These are phyloP conservation scores for Penstemon barbatus DNA, from an alignment of 257 asterid genomes.

Conservation along the genomic window DNA sequence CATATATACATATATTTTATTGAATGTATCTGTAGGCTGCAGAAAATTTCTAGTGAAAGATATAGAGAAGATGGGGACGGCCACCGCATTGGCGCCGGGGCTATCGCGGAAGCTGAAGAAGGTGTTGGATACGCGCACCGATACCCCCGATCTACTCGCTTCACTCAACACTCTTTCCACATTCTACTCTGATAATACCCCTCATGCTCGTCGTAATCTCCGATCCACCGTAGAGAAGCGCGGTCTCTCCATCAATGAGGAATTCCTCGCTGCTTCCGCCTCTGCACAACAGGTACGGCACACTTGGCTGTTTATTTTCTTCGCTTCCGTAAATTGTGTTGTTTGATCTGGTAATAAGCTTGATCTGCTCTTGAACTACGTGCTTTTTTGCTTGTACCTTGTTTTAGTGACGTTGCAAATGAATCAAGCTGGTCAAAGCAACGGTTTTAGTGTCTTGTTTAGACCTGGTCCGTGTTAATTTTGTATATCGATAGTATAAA, in stretches of 20 bases:
- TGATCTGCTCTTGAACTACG: conserved; percentile 22
- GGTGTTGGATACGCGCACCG: conserved; percentile 94
- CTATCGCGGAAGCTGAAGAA: conserved; percentile 98
- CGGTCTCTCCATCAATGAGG: conserved; percentile 82
- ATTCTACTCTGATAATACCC: conserved; percentile 77
- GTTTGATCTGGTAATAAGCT: conserved; percentile 25
- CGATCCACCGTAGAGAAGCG: conserved; percentile 96
- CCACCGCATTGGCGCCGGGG: conserved; percentile 98
- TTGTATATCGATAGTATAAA: conserved; percentile 10
- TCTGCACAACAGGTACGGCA: conserved; percentile 75
- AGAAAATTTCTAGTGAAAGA: conserved; percentile 31
- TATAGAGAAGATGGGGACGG: conserved; percentile 60
- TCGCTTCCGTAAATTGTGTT: conserved; percentile 6
- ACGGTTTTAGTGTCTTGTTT: not conserved
- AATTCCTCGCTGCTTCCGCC: conserved; percentile 74
- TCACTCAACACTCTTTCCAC: conserved; percentile 86
- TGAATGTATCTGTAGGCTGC: conserved; percentile 27
- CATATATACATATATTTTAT: conserved; percentile 6
- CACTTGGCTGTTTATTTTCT: conserved; percentile 4
- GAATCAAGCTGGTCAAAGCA: not conserved
- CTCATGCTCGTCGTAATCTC: conserved; percentile 84
- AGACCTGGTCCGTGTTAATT: conserved; percentile 15
- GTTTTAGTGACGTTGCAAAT: conserved; percentile 15
- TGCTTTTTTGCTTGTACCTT: conserved; percentile 29
- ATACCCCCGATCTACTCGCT: conserved; percentile 76